Percentiles rank a stretch among this genome's conserved stretches.
Conservation (phyloP, 2,329 filamentous ascomycete species). For the Cytospora leucostoma region DNA sequence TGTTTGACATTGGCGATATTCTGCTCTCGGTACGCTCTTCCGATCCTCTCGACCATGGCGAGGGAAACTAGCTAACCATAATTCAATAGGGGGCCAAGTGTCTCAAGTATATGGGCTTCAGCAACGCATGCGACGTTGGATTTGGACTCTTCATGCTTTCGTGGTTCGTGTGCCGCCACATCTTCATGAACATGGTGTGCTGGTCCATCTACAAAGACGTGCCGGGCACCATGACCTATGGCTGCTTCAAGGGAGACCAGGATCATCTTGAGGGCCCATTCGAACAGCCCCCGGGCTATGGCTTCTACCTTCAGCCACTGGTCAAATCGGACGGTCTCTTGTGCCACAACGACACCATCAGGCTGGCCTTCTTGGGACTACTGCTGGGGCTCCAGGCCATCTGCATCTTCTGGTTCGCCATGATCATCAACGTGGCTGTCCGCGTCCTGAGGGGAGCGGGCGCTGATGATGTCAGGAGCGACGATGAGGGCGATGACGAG, state of each 20-base stretch:
- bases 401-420: constrained; percentile 81
- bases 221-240: constrained; percentile 61
- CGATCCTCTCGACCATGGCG: too few relatives aligned
- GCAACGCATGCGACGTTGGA: constrained; percentile 73
- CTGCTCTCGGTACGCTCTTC: constrained; percentile 71
- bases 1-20: constrained; percentile 93
- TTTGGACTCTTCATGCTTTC: constrained; percentile 85
- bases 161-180: constrained; percentile 83
- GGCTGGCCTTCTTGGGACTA: constrained; percentile 74
- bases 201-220: constrained; percentile 77
- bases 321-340: constrained; percentile 69
- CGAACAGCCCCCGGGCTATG: constrained; percentile 49
- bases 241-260: constrained; percentile 68
- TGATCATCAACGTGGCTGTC: constrained; percentile 82
- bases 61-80: constrained; percentile 21
- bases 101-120: constrained; percentile 83
- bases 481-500: constrained; percentile 75
- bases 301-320: constrained; percentile 74
- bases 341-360: constrained; percentile 76
- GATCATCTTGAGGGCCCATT: constrained; percentile 57
- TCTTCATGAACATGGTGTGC: constrained; percentile 76
- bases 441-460: constrained; percentile 74
- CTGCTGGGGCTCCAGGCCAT: constrained; percentile 79
- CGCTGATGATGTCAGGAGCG: constrained; percentile 85
- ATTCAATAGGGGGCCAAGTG: constrained; percentile 77